Percentiles rank a stretch among this genome's conserved stretches.
These are phyloP conservation scores for Aspergillus haitiensis DNA, from an alignment of 495 filamentous ascomycete species.

Conservation along the genomic window DNA sequence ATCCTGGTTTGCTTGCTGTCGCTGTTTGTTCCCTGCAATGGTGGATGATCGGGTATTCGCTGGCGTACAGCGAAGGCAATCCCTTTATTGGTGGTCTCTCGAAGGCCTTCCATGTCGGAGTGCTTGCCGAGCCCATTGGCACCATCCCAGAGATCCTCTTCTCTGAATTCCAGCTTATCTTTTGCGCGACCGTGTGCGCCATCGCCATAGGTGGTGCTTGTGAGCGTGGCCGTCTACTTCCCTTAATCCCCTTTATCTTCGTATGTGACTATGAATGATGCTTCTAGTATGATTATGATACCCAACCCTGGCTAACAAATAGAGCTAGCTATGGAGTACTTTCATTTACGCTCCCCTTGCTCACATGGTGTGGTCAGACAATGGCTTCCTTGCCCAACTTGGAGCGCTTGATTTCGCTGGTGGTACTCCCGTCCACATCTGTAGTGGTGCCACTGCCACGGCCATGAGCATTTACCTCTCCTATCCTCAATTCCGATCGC, in stretches of 20 bases:
- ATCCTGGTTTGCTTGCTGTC: conserved; percentile 45
- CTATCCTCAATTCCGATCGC: conserved; percentile 43
- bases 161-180: conserved; percentile 54
- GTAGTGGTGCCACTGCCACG: conserved; percentile 45
- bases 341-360: conserved; percentile 48
- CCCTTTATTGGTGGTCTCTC: conserved; percentile 41
- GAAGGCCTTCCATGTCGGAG: conserved; percentile 39
- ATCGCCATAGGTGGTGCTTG: conserved; percentile 48
- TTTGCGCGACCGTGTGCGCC: conserved; percentile 50
- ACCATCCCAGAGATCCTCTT: conserved; percentile 53
- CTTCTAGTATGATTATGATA: not conserved
- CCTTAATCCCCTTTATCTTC: conserved; percentile 53
- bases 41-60: conserved; percentile 46
- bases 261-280: conserved; percentile 23
- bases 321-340: conserved; percentile 42
- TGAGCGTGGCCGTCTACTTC: conserved; percentile 51
- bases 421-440: conserved; percentile 51
- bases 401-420: conserved; percentile 49
- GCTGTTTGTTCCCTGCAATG: conserved; percentile 48
- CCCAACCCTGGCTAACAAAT: not conserved
- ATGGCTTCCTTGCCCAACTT: conserved; percentile 36
- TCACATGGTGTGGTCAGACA: conserved; percentile 47
- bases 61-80: conserved; percentile 42
- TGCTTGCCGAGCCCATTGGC: conserved; percentile 43
- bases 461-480: conserved; percentile 46